Evolutionary conservation across 139 green algal genomes (phyloP), one percentile per base, ranked within the genome.

Genomic region (Gonium pectorale): DNA sequence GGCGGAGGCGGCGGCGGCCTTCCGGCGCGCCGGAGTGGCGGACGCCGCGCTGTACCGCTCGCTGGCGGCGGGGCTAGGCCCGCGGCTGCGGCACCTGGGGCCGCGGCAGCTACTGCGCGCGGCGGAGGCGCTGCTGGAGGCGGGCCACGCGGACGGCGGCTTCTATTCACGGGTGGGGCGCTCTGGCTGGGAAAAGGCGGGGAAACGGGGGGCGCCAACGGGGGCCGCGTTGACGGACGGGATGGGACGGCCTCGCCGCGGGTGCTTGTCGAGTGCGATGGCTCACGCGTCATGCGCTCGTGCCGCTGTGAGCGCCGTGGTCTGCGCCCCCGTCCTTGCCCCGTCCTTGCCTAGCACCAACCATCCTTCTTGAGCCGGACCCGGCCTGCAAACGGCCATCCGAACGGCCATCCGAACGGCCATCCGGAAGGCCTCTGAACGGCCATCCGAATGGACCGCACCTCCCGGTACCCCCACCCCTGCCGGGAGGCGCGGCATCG

Each of bases 51-150:
- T 85, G 44, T 85, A 60, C 35, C 46, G 66, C 8, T 64, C 64
- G 2, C 79, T 85, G 31, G 79, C 44, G 1, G 49, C 8, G 8
- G 79, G 60, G 5, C 43, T 85, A 44, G 2, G 26, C 46, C 17
- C 37, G 79, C 64, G 64, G 26, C 35, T 77, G 49, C 64, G 49
- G 33, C 79, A 78, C 64, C 40, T 75, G 79, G 15, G 68, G 64
- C 35, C 35, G 27, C 64, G 46, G 13, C 64, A 68, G 4, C 46
- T 78, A 46, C 41, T 67, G 64, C 33, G 49, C 5, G 64, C 79
- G 79, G 79, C 35, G 79, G 38, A 5, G 49, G 79, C 79, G 64
- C 35, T 75, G 46, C 46, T 46, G 46, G 44, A 19, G 22, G 77
- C 77, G 3, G 62, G 77, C 1, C 54, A 52, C 17, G 40, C 15